phyloP scores from a whole-genome alignment of 2,329 filamentous ascomycete species.

The Rhinocladiella similis region DNA sequence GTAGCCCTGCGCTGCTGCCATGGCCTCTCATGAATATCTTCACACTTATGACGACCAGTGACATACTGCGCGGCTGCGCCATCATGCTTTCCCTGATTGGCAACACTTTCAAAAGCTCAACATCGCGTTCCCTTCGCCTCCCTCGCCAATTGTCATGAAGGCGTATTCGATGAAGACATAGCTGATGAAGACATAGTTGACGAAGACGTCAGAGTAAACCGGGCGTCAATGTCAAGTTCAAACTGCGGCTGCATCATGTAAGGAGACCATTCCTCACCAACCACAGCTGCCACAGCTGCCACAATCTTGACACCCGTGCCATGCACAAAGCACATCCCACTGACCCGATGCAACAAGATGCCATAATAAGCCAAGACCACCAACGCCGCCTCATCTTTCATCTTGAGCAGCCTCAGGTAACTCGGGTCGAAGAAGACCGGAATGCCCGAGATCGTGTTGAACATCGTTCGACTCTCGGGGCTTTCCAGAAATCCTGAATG shows the following conservation, averaged over 20 bases:
- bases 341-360: conserved; percentile 2
- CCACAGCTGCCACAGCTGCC: not conserved
- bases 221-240: not conserved
- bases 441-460: conserved; percentile 1
- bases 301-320: conserved; percentile 17
- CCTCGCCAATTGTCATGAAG: too few species aligned
- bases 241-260: conserved; percentile 1
- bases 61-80: too few species aligned
- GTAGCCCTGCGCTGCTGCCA: too few species aligned
- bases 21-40: too few species aligned
- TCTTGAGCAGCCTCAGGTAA: not conserved
- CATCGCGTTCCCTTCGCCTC: too few species aligned
- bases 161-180: too few species aligned
- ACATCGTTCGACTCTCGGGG: not conserved
- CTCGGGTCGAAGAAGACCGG: conserved; percentile 1
- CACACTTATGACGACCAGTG: too few species aligned
- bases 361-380: conserved; percentile 9
- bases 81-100: too few species aligned
- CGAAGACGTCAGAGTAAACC: too few species aligned
- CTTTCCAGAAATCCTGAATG: not conserved
- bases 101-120: too few species aligned
- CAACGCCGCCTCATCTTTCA: conserved; percentile 5
- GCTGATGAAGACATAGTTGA: too few species aligned
- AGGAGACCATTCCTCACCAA: conserved; percentile 1
- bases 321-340: conserved; percentile 21